phyloP scores from a whole-genome alignment of 495 filamentous ascomycete species.

The Astrocystis sublimbata region DNA sequence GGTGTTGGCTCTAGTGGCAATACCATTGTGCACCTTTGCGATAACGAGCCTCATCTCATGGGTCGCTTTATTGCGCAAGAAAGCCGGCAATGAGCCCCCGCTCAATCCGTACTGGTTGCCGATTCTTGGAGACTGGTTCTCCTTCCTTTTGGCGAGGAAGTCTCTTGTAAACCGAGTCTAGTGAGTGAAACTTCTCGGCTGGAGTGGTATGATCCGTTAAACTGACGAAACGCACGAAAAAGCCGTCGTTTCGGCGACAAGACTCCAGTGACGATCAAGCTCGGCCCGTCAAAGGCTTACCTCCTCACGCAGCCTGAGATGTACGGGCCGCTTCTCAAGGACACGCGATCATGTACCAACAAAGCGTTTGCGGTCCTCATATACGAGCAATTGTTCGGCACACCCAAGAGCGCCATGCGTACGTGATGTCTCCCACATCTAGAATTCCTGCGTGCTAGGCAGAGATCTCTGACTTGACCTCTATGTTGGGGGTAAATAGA shows the following conservation, averaged over 20 bases:
- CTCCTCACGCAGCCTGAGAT: not conserved
- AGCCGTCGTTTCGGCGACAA: not conserved
- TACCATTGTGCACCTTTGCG: not conserved
- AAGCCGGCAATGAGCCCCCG: not conserved
- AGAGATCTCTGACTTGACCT: not conserved
- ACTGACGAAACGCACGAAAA: not conserved
- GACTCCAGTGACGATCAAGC: not conserved
- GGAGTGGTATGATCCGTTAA: not conserved
- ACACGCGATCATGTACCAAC: not conserved
- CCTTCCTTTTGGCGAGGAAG: not conserved
- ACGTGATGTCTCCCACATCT: not conserved
- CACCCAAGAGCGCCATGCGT: slow-evolving; percentile 4
- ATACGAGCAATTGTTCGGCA: not conserved
- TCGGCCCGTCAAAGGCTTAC: not conserved
- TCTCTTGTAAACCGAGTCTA: not conserved
- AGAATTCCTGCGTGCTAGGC: not conserved
- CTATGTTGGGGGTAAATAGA: not conserved
- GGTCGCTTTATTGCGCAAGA: not conserved
- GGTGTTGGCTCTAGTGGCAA: not conserved
- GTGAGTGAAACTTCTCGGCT: not conserved
- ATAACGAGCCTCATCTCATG: not conserved
- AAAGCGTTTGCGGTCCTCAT: not conserved
- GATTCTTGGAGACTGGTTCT: not conserved
- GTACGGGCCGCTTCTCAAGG: not conserved
- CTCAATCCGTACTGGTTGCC: not conserved